A percentile compares a stretch with the other conserved stretches of the same genome.
phyloP scores from a whole-genome alignment of 2,329 filamentous ascomycete genomes.

The Peltaster fructicola region DNA sequence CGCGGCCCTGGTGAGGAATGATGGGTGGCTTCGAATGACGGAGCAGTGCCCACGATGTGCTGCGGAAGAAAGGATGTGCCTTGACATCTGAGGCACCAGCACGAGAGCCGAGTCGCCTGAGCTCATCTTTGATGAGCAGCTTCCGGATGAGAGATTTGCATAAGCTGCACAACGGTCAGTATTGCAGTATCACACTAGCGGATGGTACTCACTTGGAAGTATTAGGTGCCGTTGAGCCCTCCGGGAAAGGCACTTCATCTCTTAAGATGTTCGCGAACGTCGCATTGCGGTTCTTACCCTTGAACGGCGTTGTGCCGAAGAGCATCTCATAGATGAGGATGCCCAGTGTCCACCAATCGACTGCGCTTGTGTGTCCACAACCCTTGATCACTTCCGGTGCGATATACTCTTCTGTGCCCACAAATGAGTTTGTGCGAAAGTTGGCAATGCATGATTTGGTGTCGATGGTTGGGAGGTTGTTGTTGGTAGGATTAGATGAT shows the following conservation, averaged over 20 bases:
- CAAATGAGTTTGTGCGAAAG: constrained; percentile 96
- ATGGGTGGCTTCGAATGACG: constrained; percentile 97
- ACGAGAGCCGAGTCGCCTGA: constrained; percentile 76
- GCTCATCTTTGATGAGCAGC: constrained; percentile 94
- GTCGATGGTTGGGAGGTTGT: constrained; percentile 86
- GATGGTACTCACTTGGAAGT: constrained; percentile 64
- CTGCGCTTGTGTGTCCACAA: constrained; percentile 91
- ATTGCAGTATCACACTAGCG: constrained; percentile 1
- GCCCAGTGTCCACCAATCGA: constrained; percentile 98
- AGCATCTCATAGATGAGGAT: constrained; percentile 99
- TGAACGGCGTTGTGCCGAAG: constrained; percentile 95
- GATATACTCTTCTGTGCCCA: constrained; percentile 97
- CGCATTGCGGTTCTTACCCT: constrained; percentile 95
- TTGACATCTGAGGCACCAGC: constrained; percentile 96
- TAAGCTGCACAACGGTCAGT: constrained; percentile 37
- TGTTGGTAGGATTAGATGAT: constrained; percentile 40
- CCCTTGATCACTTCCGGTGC: constrained; percentile 98
- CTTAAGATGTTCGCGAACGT: constrained; percentile 95
- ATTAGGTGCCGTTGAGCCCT: constrained; percentile 65
- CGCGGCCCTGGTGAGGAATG: constrained; percentile 76
- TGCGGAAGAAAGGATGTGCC: constrained; percentile 84
- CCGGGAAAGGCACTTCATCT: constrained; percentile 91
- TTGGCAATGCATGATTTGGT: constrained; percentile 97
- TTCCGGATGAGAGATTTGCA: constrained; percentile 96
- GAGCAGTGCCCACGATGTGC: constrained; percentile 90